These are phyloP conservation scores for Ceratocystis huliohia DNA, from an alignment of 2,329 filamentous ascomycete genomes.

Conservation along the genomic window DNA sequence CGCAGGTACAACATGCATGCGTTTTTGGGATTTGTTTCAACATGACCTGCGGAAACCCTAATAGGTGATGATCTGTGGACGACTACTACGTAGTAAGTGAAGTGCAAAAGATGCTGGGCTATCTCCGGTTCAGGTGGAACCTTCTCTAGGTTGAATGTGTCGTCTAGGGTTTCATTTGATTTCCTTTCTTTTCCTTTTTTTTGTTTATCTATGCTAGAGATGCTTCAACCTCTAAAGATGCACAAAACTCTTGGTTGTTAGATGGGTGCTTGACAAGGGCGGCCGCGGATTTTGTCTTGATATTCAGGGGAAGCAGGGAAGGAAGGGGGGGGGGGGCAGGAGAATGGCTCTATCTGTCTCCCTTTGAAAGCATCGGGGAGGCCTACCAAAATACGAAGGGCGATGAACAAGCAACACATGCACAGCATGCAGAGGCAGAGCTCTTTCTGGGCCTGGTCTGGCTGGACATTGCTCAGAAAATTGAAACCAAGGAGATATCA, in stretches of 20 bases:
- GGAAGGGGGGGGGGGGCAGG: no score
- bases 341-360: no score
- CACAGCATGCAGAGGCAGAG: background rate
- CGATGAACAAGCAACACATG: background rate
- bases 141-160: background rate
- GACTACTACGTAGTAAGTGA: background rate
- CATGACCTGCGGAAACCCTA: background rate
- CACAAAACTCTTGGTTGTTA: no score
- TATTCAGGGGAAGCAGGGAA: no score
- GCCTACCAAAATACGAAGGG: background rate
- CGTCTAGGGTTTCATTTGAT: background rate
- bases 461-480: background rate
- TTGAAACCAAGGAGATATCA: background rate
- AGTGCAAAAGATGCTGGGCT: background rate
- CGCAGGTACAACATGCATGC: background rate
- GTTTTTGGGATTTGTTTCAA: background rate
- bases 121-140: background rate
- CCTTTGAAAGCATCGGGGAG: background rate
- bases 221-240: no score
- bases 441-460: background rate
- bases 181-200: background rate
- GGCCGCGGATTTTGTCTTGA: no score
- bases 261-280: no score
- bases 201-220: background rate
- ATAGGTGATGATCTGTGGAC: background rate